Percentiles rank a stretch among this genome's conserved stretches.
Evolutionary conservation across 805 yeast species (phyloP).

Genomic region (Kazachstania martiniae): DNA sequence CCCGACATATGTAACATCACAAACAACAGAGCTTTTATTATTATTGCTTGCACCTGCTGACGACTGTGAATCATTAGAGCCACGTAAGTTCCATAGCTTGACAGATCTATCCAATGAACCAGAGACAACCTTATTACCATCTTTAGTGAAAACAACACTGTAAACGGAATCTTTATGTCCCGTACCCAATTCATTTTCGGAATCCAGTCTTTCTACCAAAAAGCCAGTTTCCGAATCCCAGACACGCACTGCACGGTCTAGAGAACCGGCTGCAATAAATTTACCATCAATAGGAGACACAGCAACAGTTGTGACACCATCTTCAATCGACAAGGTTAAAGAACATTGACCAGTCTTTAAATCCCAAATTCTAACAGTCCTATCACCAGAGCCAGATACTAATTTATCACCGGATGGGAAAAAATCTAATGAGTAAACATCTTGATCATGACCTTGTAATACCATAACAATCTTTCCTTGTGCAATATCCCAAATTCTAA

Average conservation of each 20-base stretch:
- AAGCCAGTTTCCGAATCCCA: conserved; percentile 95
- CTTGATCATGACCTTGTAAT: conserved; percentile 93
- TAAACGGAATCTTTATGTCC: conserved; percentile 96
- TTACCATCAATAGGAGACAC: conserved; percentile 94
- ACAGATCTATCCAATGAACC: conserved; percentile 95
- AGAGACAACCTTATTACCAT: conserved; percentile 84
- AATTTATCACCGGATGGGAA: conserved; percentile 89
- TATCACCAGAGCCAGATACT: conserved; percentile 93
- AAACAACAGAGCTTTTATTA: conserved; percentile 38
- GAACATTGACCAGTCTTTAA: conserved; percentile 78
- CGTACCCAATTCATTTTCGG: conserved; percentile 77
- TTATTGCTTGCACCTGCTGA: conserved; percentile 11
- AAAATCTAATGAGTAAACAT: conserved; percentile 88
- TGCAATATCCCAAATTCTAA: conserved; percentile 91
- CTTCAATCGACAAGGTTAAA: conserved; percentile 85
- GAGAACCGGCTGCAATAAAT: conserved; percentile 92
- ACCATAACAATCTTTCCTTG: conserved; percentile 77
- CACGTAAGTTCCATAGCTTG: conserved; percentile 85
- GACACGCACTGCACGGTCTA: conserved; percentile 89
- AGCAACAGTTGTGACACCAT: conserved; percentile 96
- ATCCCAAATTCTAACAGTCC: conserved; percentile 96
- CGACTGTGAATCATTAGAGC: conserved; percentile 8
- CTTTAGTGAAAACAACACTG: conserved; percentile 85
- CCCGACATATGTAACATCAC: conserved; percentile 89
- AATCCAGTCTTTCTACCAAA: conserved; percentile 83